phyloP scores from a whole-genome alignment of 805 yeast species.

The Zygotorulaspora danielsina region DNA sequence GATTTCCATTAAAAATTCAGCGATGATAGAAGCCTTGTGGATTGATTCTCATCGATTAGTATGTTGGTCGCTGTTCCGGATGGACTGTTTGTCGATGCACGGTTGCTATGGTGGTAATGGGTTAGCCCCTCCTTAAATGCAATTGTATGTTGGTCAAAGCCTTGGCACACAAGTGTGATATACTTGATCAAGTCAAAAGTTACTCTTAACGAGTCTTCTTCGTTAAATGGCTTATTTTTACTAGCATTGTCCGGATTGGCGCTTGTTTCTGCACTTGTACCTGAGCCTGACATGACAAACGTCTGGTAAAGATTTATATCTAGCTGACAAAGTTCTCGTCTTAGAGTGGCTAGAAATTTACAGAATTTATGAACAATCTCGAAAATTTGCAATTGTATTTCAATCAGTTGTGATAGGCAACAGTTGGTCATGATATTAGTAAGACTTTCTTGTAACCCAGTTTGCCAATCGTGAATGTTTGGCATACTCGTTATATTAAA shows the following conservation, averaged over 20 bases:
- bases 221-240: conserved; percentile 11
- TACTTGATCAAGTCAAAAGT: conserved; percentile 15
- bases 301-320: conserved; percentile 17
- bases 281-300: conserved; percentile 1
- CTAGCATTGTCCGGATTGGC: neutral
- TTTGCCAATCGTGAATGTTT: conserved; percentile 20
- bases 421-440: conserved; percentile 32
- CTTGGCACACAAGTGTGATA: conserved; percentile 11
- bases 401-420: conserved; percentile 25
- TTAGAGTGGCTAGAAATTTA: conserved; percentile 29
- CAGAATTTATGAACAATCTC: conserved; percentile 33
- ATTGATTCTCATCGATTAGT: neutral
- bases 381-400: conserved; percentile 31
- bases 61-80: neutral
- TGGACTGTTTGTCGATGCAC: neutral
- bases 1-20: neutral
- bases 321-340: conserved; percentile 20
- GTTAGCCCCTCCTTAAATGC: conserved; percentile 23
- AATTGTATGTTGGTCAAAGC: conserved; percentile 19
- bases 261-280: neutral
- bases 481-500: conserved; percentile 2
- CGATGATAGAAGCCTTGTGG: conserved; percentile 1
- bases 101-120: conserved; percentile 15
- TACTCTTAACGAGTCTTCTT: conserved; percentile 16
- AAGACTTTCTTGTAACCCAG: conserved; percentile 22